phyloP scores from a whole-genome alignment of 1,284 basidiomycete species.

The Tetrapyrgos nigripes region DNA sequence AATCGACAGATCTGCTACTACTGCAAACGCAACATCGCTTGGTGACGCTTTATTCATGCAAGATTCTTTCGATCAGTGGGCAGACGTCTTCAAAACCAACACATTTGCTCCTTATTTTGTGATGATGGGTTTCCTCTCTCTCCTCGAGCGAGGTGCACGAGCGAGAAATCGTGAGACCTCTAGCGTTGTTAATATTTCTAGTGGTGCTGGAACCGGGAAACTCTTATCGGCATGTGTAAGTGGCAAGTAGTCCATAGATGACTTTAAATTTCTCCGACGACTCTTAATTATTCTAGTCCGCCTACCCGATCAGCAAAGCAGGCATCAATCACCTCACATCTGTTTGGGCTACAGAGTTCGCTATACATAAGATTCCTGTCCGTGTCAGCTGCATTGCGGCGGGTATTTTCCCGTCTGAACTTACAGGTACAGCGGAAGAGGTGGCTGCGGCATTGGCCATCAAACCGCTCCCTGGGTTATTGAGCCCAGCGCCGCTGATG shows the following conservation, averaged over 20 bases:
- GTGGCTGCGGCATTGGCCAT: not conserved
- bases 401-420: constrained; percentile 1
- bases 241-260: not conserved
- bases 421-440: not conserved
- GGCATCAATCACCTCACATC: not conserved
- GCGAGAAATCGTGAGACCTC: not conserved
- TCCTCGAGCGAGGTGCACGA: not conserved
- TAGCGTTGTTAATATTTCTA: constrained; percentile 3
- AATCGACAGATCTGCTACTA: not conserved
- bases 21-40: constrained; percentile 59
- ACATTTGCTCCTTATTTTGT: constrained; percentile 1
- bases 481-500: not conserved
- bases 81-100: not conserved
- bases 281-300: not conserved
- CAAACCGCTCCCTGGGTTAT: not conserved
- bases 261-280: not conserved
- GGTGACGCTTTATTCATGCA: constrained; percentile 38
- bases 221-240: not conserved
- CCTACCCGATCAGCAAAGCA: constrained; percentile 4
- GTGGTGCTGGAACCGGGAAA: not conserved
- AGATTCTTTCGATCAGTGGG: not conserved
- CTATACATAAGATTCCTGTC: not conserved
- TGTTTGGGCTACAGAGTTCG: constrained; percentile 1
- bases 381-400: constrained; percentile 3
- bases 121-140: not conserved